Base-by-base conservation (phyloP, 1,139 yeast species). In the Blastobotrys ciferrii region DNA sequence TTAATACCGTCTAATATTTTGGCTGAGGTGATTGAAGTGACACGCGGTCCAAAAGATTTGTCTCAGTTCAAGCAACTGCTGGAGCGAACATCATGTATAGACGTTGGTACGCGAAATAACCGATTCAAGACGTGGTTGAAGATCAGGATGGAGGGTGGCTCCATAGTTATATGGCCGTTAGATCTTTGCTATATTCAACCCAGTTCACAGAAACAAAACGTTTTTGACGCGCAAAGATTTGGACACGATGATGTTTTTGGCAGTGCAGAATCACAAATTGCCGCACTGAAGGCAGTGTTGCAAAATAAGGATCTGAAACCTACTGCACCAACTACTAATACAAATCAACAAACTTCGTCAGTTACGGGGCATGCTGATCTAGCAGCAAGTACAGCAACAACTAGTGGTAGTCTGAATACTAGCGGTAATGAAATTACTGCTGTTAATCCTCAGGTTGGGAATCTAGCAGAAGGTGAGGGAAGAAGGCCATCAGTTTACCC, bases 1-100 rank as follows among this genome's bases (percentile, higher is more conserved):
- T 62, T 87, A 45, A 78, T 84, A 4, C 96, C 95, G 0, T 81
- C 89, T 11, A 94, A 91, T 0, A 81, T 84, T 14, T 68, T 89
- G 47, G 86, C 87, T 47, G 82, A 80, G 54, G 68, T 83, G 48
- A 80, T 82, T 32, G 73, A 75, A 4, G 58, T 66, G 2, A 70
- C 74, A 19, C 59, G 72, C 4, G 74, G 80, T 1, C 86, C 87
- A 0, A 68, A 74, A 35, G 80, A 28, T 64, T 84, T 9, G 55
- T 77, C 17, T 67, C 41, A 80, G 19, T 65, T 86, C 6, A 57
- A 77, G 12, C 69, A 71, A 31, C 71, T 82, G 9, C 62, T 84
- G 15, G 71, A 74, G 28, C 63, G 79, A 2, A 72, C 86, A 23
- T 81, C 83, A 12, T 83, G 84, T 1, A 68, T 81, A 1, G 75